Evolutionary conservation across 2,329 filamentous ascomycete genomes (phyloP), one percentile per base, ranked within the genome.

Genomic region (Teratosphaeria epicoccoides): DNA sequence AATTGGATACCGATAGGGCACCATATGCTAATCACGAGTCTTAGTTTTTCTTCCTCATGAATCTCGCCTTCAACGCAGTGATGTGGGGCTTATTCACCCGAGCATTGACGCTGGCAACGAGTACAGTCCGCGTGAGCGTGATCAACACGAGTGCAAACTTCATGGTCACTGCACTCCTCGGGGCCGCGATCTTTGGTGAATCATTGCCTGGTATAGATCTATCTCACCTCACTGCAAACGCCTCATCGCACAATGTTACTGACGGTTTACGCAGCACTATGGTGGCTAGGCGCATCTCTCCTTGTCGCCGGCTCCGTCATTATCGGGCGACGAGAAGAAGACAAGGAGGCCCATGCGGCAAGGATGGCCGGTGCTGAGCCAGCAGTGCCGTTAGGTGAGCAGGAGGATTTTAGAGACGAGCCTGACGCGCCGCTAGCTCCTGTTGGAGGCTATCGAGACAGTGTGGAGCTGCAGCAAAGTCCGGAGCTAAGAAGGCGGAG

Each of bases 1-100:
- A n/a, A 40, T 4, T 40, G 9, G 10, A 29, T 1, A 29, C 10
- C 9, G 14, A 40, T 40, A 3, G 2, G 3, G 6, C 14, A 17
- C 33, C n/a, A 17, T 6, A 5, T 20, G 33, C 5, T n/a, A 14
- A 9, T 46, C 10, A 12, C 5, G 20, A 24, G 43, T 6, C 12
- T 22, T 24, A 57, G 84, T 70, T 78, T 43, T 90, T 90, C 74
- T 90, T 91, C 62, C 77, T 73, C 0, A 75, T 90, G 11, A 91
- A 89, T 62, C 74, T 89, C 44, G 67, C 78, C 49, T 89, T 88
- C 69, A 88, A 89, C 63, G 84, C 80, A 49, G 74, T 88, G 69
- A 91, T 91, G 87, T 91, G 87, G 87, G 82, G 84, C 0, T 77
- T 91, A 46, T 91, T 90, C 71, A 91, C 87, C 6, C 79, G 81